Percentiles rank a stretch among this genome's conserved stretches.
These are phyloP conservation scores for Dipodascus albidus DNA, from an alignment of 805 yeast genomes.

Conservation along the genomic window DNA sequence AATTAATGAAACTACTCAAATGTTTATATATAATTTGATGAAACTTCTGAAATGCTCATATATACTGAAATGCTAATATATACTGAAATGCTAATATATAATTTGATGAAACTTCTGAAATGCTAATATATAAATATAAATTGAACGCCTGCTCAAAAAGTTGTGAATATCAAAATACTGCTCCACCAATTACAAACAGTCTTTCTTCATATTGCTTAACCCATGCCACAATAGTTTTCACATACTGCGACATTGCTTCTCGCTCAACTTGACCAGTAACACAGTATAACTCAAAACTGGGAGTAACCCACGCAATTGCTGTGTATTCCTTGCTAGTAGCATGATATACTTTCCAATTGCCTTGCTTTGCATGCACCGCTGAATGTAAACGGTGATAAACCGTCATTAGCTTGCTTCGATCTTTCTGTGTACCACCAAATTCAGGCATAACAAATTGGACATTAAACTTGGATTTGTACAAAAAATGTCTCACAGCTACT, in stretches of 20 bases:
- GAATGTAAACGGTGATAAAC: conserved; percentile 29
- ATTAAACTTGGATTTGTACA: conserved; percentile 58
- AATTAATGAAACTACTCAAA: too few relatives aligned
- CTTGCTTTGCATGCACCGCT: conserved; percentile 20
- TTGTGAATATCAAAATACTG: conserved; percentile 46
- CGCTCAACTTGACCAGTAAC: conserved; percentile 48
- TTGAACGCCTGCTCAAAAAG: too few relatives aligned
- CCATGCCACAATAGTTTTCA: conserved; percentile 62
- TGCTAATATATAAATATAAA: too few relatives aligned
- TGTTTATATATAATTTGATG: too few relatives aligned
- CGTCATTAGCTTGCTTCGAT: conserved; percentile 17
- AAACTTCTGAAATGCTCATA: too few relatives aligned
- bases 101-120: too few relatives aligned
- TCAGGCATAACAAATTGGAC: conserved; percentile 50
- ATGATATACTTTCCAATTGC: conserved; percentile 19
- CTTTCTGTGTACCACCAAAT: conserved; percentile 21
- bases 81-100: too few relatives aligned
- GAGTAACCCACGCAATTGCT: conserved; percentile 45
- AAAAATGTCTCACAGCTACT: conserved; percentile 62
- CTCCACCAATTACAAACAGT: conserved; percentile 66
- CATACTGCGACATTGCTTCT: conserved; percentile 46
- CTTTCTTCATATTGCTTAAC: conserved; percentile 59
- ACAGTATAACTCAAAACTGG: conserved; percentile 50
- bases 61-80: too few relatives aligned
- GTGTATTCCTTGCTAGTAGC: conserved; percentile 17